Evolutionary conservation across 805 yeast genomes (phyloP), one percentile per base, ranked within the genome.

Genomic region (Pichia eremophila): DNA sequence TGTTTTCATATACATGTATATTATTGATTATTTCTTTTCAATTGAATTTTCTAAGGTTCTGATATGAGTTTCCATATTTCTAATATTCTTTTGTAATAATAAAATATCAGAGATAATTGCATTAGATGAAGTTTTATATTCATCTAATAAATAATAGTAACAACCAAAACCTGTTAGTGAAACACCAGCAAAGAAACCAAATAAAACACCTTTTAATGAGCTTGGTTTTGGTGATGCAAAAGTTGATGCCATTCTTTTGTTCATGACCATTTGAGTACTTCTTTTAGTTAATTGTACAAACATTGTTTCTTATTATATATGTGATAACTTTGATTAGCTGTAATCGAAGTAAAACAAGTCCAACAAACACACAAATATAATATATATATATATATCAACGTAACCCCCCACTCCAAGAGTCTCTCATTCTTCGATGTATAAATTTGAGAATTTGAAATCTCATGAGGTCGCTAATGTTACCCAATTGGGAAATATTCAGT

Each of bases 181-280:
- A 37, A 83, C 84, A 41, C 96, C 95, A 31, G 81, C 69, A 46
- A 87, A 73, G 65, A 87, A 88, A 2, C 96, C 96, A 46, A 85
- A 68, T 52, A 87, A 70, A 6, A 75, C 77, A 17, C 71, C 70
- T 51, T 56, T 65, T 45, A 66, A 56, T 28, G 68, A 62, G 22
- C 52, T 46, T 29, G 50, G 47, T 17, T 22, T 42, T 8, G 52
- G 38, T 3, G 52, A 34, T 9, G 44, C 27, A 19, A 40, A 32
- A 8, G 52, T 46, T 22, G 55, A 52, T 11, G 47, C 40, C 34
- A 41, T 18, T 40, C 55, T 49, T 32, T 36, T 48, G 17, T 4
- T 14, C 17, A 34, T 12, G 17, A 34, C 17, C 2, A 34, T 34
- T 2, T 39, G 41, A n/a, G 29, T 39, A 27, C 55, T 46, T 47